Evolutionary conservation across 345 rosid genomes (phyloP).

Genomic region (Moricandia arvensis): DNA sequence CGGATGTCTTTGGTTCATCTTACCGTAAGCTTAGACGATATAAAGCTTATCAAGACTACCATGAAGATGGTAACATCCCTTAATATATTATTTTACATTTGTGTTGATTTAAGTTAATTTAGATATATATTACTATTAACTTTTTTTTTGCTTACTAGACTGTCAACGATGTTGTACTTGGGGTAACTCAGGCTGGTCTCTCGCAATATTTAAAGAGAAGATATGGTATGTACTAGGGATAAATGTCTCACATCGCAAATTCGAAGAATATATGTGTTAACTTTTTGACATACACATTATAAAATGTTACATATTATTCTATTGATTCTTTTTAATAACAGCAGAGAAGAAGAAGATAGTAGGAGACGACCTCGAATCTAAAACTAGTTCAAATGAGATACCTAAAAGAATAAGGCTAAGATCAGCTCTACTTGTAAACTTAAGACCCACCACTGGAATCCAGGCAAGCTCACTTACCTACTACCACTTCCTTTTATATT

Average conservation of each 20-base stretch:
- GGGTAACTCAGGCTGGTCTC: conserved; percentile 64
- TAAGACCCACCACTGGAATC: conserved; percentile 58
- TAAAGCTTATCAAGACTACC: conserved; percentile 42
- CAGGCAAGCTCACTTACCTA: conserved; percentile 40
- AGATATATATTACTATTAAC: not conserved
- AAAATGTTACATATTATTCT: not conserved
- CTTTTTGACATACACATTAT: not conserved
- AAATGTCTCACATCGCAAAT: no score
- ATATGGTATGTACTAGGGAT: conserved; percentile 50
- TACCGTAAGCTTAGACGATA: conserved; percentile 54
- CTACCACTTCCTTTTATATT: not conserved
- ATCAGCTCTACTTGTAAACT: conserved; percentile 51
- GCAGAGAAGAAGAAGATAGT: conserved; percentile 14
- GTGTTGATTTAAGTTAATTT: not conserved
- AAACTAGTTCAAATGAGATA: conserved; percentile 11
- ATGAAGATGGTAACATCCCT: conserved; percentile 40
- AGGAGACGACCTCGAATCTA: conserved; percentile 34
- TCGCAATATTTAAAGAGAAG: conserved; percentile 53
- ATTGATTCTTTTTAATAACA: not conserved
- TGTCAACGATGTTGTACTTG: conserved; percentile 66
- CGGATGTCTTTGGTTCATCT: conserved; percentile 47
- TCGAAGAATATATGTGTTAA: no score
- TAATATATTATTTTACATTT: not conserved
- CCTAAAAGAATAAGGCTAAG: conserved; percentile 48
- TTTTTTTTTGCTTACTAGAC: conserved; percentile 45